Conservation (phyloP, 805 yeast species). For the Teunomyces atbi region DNA sequence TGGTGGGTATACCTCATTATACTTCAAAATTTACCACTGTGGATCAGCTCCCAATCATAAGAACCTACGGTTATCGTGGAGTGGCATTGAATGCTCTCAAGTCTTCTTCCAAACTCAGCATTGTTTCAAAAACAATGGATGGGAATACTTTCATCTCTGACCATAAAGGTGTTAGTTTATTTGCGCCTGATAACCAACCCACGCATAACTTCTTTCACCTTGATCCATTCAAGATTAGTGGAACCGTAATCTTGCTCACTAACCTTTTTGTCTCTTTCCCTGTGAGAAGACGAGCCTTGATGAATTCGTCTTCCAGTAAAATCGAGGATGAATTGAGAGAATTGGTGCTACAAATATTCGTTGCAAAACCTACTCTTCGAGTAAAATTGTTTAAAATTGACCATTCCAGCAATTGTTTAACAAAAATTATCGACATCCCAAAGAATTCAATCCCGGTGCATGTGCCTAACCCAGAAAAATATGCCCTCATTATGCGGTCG, state of each 20-base stretch:
- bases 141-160: slow-evolving; percentile 9
- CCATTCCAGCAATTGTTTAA: neutral
- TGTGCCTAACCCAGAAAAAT: slow-evolving; percentile 6
- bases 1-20: slow-evolving; percentile 45
- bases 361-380: slow-evolving; percentile 19
- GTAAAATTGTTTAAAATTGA: slow-evolving; percentile 13
- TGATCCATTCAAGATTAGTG: slow-evolving; percentile 16
- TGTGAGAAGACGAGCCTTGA: slow-evolving; percentile 36
- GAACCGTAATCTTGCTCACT: slow-evolving; percentile 38
- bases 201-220: slow-evolving; percentile 3
- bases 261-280: slow-evolving; percentile 45
- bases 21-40: slow-evolving; percentile 9
- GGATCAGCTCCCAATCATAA: neutral
- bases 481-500: slow-evolving; percentile 9
- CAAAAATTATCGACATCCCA: neutral
- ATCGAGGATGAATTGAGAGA: slow-evolving; percentile 27
- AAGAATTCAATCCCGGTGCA: slow-evolving; percentile 11
- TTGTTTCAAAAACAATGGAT: slow-evolving; percentile 43
- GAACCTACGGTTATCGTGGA: slow-evolving; percentile 10
- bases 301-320: slow-evolving; percentile 16
- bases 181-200: neutral
- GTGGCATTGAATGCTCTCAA: slow-evolving; percentile 11
- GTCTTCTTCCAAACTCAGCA: slow-evolving; percentile 34
- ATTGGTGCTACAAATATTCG: slow-evolving; percentile 25
- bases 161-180: neutral